Evolutionary conservation across 108 stramenopile species (phyloP).

Genomic region (Skeletonema tropicum): DNA sequence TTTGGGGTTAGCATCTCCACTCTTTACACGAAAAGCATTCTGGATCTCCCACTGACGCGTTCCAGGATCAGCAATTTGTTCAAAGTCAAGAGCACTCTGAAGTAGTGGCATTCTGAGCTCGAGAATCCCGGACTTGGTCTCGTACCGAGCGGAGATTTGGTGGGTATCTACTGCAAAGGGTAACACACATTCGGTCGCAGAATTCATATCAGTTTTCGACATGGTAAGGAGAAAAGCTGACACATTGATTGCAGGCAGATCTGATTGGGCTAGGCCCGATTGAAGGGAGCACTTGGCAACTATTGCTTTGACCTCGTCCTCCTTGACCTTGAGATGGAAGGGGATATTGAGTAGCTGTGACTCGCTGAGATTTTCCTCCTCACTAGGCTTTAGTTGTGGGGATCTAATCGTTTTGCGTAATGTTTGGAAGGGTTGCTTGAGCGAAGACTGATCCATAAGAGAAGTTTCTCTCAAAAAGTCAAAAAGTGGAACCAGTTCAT

Average conservation of each 20-base stretch:
- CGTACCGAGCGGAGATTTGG: constrained; percentile 7
- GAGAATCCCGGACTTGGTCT: constrained; percentile 4
- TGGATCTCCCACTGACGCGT: constrained; percentile 39
- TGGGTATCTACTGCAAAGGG: constrained; percentile 40
- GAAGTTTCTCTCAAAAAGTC: constrained; percentile 25
- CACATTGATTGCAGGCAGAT: constrained; percentile 8
- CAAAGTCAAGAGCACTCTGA: constrained; percentile 5
- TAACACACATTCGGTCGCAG: constrained; percentile 37
- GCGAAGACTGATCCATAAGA: background rate
- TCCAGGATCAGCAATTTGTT: constrained; percentile 34
- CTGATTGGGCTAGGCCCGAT: background rate
- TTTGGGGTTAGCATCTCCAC: background rate
- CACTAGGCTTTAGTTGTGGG: constrained; percentile 18
- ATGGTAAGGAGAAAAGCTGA: constrained; percentile 27
- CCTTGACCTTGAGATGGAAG: constrained; percentile 3
- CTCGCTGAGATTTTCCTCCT: constrained; percentile 8
- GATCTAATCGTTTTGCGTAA: constrained; percentile 21
- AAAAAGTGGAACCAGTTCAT: constrained; percentile 1
- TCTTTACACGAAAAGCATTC: constrained; percentile 20
- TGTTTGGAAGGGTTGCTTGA: background rate
- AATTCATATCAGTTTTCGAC: background rate
- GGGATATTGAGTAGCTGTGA: constrained; percentile 39
- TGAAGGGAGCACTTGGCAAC: background rate
- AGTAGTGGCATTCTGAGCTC: constrained; percentile 41
- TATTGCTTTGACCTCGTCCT: background rate